Percentiles rank a stretch among this genome's conserved stretches.
Evolutionary conservation across 2,329 filamentous ascomycete species (phyloP).

Genomic region (Thelonectria blattea): DNA sequence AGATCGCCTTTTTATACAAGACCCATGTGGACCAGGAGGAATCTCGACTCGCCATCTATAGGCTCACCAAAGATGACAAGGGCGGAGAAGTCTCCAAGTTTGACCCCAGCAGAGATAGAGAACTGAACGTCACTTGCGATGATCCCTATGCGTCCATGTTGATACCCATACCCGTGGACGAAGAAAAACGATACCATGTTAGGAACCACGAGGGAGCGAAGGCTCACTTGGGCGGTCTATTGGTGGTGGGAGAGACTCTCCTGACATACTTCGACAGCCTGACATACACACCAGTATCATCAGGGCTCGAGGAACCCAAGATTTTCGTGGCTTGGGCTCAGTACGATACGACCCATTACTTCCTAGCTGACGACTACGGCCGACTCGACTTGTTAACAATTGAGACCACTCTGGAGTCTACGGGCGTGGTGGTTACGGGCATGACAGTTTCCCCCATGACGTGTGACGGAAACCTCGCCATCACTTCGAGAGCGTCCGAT

Average conservation of each 20-base stretch:
- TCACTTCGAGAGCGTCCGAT: conserved; percentile 75
- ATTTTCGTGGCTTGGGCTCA: conserved; percentile 93
- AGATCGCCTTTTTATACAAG: conserved; percentile 65
- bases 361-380: conserved; percentile 93
- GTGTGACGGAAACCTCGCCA: conserved; percentile 35
- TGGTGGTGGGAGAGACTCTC: conserved; percentile 80
- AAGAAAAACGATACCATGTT: conserved; percentile 65
- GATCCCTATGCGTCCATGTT: conserved; percentile 65
- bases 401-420: conserved; percentile 67
- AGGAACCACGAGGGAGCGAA: conserved; percentile 59
- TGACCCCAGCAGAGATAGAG: conserved; percentile 60
- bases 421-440: conserved; percentile 69
- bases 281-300: conserved; percentile 69
- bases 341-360: conserved; percentile 79
- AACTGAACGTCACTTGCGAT: conserved; percentile 58
- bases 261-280: conserved; percentile 86
- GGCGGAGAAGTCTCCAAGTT: conserved; percentile 61
- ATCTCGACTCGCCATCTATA: conserved; percentile 63
- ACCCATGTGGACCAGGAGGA: conserved; percentile 58
- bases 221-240: conserved; percentile 70
- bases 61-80: conserved; percentile 63
- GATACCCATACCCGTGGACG: conserved; percentile 66
- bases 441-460: conserved; percentile 67
- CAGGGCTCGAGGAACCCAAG: conserved; percentile 72
- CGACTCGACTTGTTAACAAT: conserved; percentile 85